Conservation (phyloP, 2,329 filamentous ascomycete genomes). For the Orbilia blumenaviensis region DNA sequence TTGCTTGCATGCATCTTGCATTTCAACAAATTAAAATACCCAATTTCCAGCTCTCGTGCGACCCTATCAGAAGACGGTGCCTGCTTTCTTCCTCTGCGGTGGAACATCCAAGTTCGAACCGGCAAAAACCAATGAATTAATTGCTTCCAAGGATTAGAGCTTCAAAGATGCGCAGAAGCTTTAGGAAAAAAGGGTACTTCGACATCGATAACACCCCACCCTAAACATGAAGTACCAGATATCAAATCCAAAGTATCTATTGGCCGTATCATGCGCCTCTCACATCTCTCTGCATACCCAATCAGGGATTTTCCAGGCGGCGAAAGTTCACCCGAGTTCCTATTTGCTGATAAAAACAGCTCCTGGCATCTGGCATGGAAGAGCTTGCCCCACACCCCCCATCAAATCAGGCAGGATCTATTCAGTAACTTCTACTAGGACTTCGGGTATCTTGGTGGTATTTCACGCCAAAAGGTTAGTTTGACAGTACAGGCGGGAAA, state of each 20-base stretch:
- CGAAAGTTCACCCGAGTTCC: slow-evolving; percentile 32
- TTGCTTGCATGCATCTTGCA: slow-evolving; percentile 42
- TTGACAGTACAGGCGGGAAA: background rate
- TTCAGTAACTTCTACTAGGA: too few relatives aligned
- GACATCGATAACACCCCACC: background rate
- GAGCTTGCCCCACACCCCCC: slow-evolving; percentile 17
- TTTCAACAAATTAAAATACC: background rate
- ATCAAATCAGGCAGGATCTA: slow-evolving; percentile 4
- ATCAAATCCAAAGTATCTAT: background rate
- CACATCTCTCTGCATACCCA: slow-evolving; percentile 19
- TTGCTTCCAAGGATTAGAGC: slow-evolving; percentile 2
- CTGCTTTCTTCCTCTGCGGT: slow-evolving; percentile 40
- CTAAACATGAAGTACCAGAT: background rate
- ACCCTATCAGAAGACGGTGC: slow-evolving; percentile 39
- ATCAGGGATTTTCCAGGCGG: slow-evolving; percentile 23
- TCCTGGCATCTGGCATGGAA: slow-evolving; percentile 1
- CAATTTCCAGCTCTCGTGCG: background rate
- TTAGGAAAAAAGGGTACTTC: background rate
- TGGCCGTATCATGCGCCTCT: slow-evolving; percentile 24
- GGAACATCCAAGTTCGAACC: slow-evolving; percentile 19
- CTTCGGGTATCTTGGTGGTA: too few relatives aligned
- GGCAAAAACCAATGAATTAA: background rate
- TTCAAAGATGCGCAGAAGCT: background rate
- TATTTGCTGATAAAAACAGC: slow-evolving; percentile 48
- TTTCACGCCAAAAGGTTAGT: background rate